These are phyloP conservation scores for Lobosporangium transversale DNA, from an alignment of 192 early-diverging fungal species.

Conservation along the genomic window DNA sequence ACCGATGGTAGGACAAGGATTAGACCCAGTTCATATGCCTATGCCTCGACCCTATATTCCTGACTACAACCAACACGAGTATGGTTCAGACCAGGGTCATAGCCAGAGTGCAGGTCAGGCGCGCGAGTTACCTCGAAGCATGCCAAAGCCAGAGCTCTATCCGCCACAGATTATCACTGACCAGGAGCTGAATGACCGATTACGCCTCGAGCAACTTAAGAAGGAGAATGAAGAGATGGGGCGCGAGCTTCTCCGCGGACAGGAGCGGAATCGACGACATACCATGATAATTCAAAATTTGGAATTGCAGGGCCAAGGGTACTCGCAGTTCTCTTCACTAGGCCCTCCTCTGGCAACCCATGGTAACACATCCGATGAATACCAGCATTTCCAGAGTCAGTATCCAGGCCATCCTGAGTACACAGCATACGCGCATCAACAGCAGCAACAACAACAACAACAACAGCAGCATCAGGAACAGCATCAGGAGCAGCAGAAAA, in stretches of 20 bases:
- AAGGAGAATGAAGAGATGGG: conserved; percentile 31
- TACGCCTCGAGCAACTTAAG: conserved; percentile 27
- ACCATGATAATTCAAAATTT: conserved; percentile 20
- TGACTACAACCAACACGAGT: conserved; percentile 11
- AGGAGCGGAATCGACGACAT: conserved; percentile 21
- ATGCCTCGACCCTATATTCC: conserved; percentile 27
- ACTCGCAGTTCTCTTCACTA: conserved; percentile 4
- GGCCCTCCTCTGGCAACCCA: background rate
- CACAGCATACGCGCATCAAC: conserved; percentile 11
- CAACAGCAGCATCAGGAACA: conserved; percentile 20
- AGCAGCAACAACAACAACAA: conserved; percentile 6
- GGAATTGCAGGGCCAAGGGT: conserved; percentile 31
- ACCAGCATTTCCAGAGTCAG: conserved; percentile 7
- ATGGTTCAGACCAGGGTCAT: background rate
- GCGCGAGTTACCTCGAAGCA: conserved; percentile 8
- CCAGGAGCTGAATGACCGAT: conserved; percentile 21
- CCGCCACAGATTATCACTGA: conserved; percentile 44
- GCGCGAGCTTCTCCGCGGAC: conserved; percentile 17
- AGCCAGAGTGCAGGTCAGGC: conserved; percentile 2
- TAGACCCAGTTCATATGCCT: conserved; percentile 21
- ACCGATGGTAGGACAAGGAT: background rate
- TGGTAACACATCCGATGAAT: conserved; percentile 8
- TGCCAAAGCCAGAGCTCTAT: conserved; percentile 29
- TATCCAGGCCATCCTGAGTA: conserved; percentile 5
- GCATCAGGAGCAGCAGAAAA: too few species aligned